Evolutionary conservation across 805 yeast species (phyloP), one percentile per base, ranked within the genome.

Genomic region (Grigorovia yakushimaensis): DNA sequence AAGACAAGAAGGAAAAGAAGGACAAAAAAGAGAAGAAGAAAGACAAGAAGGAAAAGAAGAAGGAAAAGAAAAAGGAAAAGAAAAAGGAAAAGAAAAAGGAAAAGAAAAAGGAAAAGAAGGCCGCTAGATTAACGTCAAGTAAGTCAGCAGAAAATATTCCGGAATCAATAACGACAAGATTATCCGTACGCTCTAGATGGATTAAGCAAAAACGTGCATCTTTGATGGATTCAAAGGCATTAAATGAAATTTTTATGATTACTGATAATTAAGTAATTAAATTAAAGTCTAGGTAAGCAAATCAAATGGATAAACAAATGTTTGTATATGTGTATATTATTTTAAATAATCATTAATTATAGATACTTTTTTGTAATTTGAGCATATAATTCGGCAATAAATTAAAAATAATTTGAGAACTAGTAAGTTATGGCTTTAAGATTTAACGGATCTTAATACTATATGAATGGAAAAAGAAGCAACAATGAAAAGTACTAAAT

Each of bases 191-290:
- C 63, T 81, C 94, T 20, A 82, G 78, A 64, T 89, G 88, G 82
- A 89, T 91, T 47, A 82, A 76, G 54, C 95, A 88, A 64, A 91
- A 91, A 63, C 76, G 93, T 57, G 93, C 95, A 10, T 91, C 97
- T 1, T 88, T 89, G 0, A 78, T 84, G 81, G 98, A 91, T 62
- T 76, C 84, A 2, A 81, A 87, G 63, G 88, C 96, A 13, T 73
- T 91, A 51, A 88, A 86, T 56, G 98, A 91, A 66, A 91, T 91
- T 49, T 86, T 91, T 61, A 91, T 91, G 97, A 78, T 88, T 42
- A 71, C 83, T 23, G 75, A 72, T 52, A 50, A 46, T 44, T 44
- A 39, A 39, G 20, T 20, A n/a, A n/a, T n/a, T n/a, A n/a, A 23
- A 39, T 4, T 40, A 22, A 9, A 17, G 24, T 40, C 35, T 40